Evolutionary conservation across 352 stramenopile species (phyloP).

Genomic region (Aphanomyces invadans): DNA sequence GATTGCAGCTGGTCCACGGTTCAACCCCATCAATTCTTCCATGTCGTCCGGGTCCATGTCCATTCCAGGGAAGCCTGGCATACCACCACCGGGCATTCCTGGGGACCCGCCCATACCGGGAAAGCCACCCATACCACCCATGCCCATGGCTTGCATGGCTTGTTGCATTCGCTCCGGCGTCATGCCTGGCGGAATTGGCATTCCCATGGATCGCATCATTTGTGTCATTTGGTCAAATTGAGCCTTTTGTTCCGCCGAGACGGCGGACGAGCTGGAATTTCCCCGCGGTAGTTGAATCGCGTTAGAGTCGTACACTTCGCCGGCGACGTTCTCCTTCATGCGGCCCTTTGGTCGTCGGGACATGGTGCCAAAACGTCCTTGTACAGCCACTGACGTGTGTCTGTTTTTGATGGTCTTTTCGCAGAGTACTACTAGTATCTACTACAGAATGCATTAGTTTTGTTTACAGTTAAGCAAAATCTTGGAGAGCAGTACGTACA

Average conservation of each 20-base stretch:
- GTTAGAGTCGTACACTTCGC: constrained; percentile 81
- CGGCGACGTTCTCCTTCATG: constrained; percentile 63
- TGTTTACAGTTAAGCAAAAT: no score
- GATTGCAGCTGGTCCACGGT: background rate
- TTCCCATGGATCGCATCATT: constrained; percentile 45
- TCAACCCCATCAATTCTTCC: constrained; percentile 18
- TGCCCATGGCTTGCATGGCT: constrained; percentile 28
- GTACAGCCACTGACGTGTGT: background rate
- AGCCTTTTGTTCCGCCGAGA: constrained; percentile 39
- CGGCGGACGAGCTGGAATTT: constrained; percentile 26
- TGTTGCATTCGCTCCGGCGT: constrained; percentile 18
- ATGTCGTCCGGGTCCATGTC: constrained; percentile 15
- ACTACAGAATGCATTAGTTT: no score
- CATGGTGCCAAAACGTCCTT: constrained; percentile 2
- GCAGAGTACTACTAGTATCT: background rate
- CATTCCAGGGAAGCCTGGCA: constrained; percentile 28
- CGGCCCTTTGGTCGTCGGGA: constrained; percentile 44
- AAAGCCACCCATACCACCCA: constrained; percentile 38
- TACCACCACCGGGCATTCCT: constrained; percentile 43
- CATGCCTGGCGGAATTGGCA: constrained; percentile 28
- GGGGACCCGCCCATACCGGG: constrained; percentile 41
- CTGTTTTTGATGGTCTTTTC: background rate
- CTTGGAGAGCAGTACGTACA: no score
- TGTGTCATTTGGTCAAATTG: constrained; percentile 49
- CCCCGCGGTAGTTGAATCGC: constrained; percentile 37